Percentiles rank a stretch among this genome's conserved stretches.
Conservation (phyloP, 306 rosid genomes). For the Hippophae tibetana region DNA sequence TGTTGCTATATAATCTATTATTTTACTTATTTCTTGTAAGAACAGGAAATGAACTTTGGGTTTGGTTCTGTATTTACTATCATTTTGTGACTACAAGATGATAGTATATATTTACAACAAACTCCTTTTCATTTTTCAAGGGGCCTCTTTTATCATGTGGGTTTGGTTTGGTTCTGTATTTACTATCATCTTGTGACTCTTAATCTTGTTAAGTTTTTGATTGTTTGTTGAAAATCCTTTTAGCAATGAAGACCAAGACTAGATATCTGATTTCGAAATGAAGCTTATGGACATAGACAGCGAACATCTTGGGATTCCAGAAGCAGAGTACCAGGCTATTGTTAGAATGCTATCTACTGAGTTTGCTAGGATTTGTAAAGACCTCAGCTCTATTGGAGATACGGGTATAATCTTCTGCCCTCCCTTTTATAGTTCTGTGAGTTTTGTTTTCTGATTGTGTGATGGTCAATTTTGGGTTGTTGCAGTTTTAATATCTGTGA, state of each 20-base stretch:
- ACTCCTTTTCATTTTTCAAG: no score
- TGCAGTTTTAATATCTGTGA: constrained; percentile 85
- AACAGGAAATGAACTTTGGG: no score
- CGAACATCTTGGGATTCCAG: constrained; percentile 93
- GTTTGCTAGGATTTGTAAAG: constrained; percentile 86
- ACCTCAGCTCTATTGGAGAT: constrained; percentile 86
- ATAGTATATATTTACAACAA: no score
- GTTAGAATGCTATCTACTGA: constrained; percentile 87
- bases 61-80: no score
- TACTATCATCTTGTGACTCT: no score
- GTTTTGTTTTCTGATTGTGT: no score
- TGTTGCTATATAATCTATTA: background rate
- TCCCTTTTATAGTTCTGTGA: background rate
- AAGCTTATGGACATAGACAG: constrained; percentile 95
- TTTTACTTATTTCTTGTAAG: no score
- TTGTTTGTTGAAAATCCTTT: no score
- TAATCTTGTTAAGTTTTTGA: no score
- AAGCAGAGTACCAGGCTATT: constrained; percentile 87
- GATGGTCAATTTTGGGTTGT: background rate
- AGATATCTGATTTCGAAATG: constrained; percentile 94
- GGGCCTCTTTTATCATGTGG: no score
- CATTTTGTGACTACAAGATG: no score
- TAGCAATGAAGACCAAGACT: constrained; percentile 41
- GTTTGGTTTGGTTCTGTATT: no score
- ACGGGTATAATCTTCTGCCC: constrained; percentile 39